Conservation (phyloP, 1,139 yeast species). For the Debaryomyces fabryi region DNA sequence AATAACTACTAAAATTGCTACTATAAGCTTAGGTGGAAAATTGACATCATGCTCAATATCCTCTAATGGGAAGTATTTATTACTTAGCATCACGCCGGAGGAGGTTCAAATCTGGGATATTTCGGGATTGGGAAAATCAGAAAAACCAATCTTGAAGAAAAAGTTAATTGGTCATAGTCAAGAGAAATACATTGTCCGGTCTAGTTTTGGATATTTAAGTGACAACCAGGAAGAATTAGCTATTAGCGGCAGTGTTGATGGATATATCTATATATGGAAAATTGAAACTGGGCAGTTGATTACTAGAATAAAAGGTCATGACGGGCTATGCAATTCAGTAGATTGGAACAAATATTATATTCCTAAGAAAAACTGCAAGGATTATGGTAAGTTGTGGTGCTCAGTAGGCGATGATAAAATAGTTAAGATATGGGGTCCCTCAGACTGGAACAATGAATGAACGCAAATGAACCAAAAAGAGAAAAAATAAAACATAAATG, state of each 20-base stretch:
- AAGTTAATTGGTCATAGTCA: constrained; percentile 76
- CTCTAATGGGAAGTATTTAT: constrained; percentile 48
- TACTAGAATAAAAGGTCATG: constrained; percentile 63
- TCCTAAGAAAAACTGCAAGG: constrained; percentile 23
- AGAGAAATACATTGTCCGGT: constrained; percentile 68
- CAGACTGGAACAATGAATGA: constrained; percentile 15
- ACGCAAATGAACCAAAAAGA: not conserved
- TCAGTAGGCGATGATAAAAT: constrained; percentile 83
- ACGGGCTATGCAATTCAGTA: constrained; percentile 69
- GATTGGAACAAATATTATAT: constrained; percentile 61
- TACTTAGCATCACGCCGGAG: constrained; percentile 73
- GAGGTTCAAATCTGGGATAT: constrained; percentile 82
- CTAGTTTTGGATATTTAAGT: constrained; percentile 67
- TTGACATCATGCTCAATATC: constrained; percentile 46
- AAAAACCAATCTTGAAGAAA: constrained; percentile 50
- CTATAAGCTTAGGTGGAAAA: constrained; percentile 38
- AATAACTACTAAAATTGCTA: constrained; percentile 37
- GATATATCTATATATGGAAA: constrained; percentile 80
- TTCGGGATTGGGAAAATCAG: constrained; percentile 20
- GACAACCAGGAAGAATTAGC: constrained; percentile 63
- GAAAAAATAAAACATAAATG: not conserved
- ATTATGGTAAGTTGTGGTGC: constrained; percentile 63
- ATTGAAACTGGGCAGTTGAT: constrained; percentile 70
- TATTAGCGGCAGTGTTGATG: constrained; percentile 83
- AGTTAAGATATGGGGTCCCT: constrained; percentile 67